Evolutionary conservation across 2,329 filamentous ascomycete genomes (phyloP).

Genomic region (Chaetomiaceae sp.): DNA sequence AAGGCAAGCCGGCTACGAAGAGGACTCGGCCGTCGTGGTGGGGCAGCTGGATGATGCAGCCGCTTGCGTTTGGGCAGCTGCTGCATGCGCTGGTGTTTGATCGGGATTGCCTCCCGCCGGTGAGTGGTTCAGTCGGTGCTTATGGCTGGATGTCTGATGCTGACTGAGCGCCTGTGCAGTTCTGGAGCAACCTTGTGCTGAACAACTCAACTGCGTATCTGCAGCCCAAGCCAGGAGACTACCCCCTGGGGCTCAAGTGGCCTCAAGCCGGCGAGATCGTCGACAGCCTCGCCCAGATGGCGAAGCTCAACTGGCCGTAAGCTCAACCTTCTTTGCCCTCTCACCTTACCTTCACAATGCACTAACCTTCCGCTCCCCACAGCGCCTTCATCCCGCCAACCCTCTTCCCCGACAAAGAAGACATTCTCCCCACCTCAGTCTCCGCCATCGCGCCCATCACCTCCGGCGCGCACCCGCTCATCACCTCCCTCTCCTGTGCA

Average conservation of each 20-base stretch:
- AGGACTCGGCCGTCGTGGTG: slow-evolving; percentile 73
- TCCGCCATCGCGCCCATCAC: slow-evolving; percentile 68
- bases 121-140: slow-evolving; percentile 30
- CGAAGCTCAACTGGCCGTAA: slow-evolving; percentile 75
- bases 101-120: slow-evolving; percentile 63
- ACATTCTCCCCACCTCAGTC: slow-evolving; percentile 61
- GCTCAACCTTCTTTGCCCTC: slow-evolving; percentile 29
- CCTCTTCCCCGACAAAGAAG: slow-evolving; percentile 66
- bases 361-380: background rate
- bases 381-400: slow-evolving; percentile 78
- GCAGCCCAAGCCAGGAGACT: slow-evolving; percentile 61
- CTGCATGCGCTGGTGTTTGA: slow-evolving; percentile 73
- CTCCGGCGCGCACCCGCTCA: slow-evolving; percentile 77
- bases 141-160: background rate
- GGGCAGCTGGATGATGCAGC: slow-evolving; percentile 77
- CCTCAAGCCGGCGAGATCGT: slow-evolving; percentile 69
- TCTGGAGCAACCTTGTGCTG: slow-evolving; percentile 49
- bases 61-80: slow-evolving; percentile 68
- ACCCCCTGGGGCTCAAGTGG: slow-evolving; percentile 64
- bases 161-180: slow-evolving; percentile 15
- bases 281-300: slow-evolving; percentile 75
- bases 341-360: background rate
- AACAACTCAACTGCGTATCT: slow-evolving; percentile 75
- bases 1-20: slow-evolving; percentile 37
- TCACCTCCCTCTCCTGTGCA: slow-evolving; percentile 80